Evolutionary conservation across 495 filamentous ascomycete species (phyloP).

Genomic region (Penicillium simplicissimum): DNA sequence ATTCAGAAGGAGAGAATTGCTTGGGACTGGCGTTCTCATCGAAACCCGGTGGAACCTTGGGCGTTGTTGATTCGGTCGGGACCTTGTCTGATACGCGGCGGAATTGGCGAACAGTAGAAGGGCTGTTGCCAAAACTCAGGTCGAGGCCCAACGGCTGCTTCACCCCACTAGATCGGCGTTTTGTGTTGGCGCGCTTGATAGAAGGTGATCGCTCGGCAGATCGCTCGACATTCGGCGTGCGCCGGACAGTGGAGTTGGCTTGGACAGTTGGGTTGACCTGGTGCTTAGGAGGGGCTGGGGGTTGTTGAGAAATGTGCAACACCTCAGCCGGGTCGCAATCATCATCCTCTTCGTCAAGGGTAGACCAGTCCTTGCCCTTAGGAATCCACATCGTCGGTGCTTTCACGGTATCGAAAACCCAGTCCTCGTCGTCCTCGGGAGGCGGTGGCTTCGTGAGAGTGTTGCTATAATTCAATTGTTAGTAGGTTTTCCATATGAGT

Average conservation of each 20-base stretch:
- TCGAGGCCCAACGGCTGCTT: slow-evolving; percentile 81
- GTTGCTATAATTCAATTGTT: slow-evolving; percentile 41
- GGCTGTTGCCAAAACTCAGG: slow-evolving; percentile 86
- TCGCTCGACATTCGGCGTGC: slow-evolving; percentile 51
- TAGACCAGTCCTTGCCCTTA: slow-evolving; percentile 39
- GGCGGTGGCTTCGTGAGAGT: slow-evolving; percentile 53
- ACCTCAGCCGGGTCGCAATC: slow-evolving; percentile 42
- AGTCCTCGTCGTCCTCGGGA: slow-evolving; percentile 74
- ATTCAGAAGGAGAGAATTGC: slow-evolving; percentile 31
- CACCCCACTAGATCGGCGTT: slow-evolving; percentile 55
- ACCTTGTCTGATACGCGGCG: slow-evolving; percentile 78
- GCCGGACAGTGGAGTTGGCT: slow-evolving; percentile 52
- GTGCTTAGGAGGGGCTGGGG: slow-evolving; percentile 40
- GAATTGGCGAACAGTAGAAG: slow-evolving; percentile 87
- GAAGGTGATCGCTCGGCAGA: slow-evolving; percentile 47
- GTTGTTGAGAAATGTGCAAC: slow-evolving; percentile 41
- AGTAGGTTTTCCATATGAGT: slow-evolving; percentile 1
- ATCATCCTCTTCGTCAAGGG: slow-evolving; percentile 32
- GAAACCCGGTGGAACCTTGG: slow-evolving; percentile 31
- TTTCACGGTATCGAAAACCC: slow-evolving; percentile 98
- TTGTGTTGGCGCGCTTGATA: slow-evolving; percentile 44
- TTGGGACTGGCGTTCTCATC: slow-evolving; percentile 52
- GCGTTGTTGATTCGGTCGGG: slow-evolving; percentile 35
- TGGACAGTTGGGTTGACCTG: slow-evolving; percentile 47
- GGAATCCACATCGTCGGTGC: slow-evolving; percentile 52